Evolutionary conservation across 2,329 filamentous ascomycete genomes (phyloP), one percentile per base, ranked within the genome.

Genomic region (Xylaria sp.): DNA sequence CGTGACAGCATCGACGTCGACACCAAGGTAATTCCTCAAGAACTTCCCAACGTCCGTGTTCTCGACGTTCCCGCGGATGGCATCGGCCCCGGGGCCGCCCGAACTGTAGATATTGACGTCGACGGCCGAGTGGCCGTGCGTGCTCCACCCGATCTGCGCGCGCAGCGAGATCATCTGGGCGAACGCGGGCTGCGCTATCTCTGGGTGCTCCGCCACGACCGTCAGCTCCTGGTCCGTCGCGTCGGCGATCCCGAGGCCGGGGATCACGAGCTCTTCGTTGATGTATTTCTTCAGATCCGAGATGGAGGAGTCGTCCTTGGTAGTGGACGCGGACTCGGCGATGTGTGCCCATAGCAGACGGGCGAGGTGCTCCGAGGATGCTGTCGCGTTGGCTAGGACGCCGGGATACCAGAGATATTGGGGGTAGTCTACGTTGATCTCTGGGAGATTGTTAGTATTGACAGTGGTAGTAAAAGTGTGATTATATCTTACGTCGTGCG

Each of bases 41-140:
- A 97, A 99, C 53, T 87, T 83, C 40, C 96, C 96, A 0, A 99
- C 87, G 31, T 98, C 94, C 0, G 91, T 98, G 78, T 99, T 99
- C 83, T 99, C 96, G 63, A 97, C 90, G 79, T 98, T 98, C 7
- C 95, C 95, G 3, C 88, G 83, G 6, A 97, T 84, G 15, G 86
- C 84, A 51, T 87, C 85, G 0, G 90, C 88, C 44, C 87, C 85
- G 0, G 88, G 85, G 3, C 92, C 90, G 54, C 86, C 85, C 0
- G 92, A 94, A 61, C 92, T 91, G 82, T 98, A 99, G 73, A 99
- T 93, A 80, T 99, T 99, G 58, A 99, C 96, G 78, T 99, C 96
- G 7, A 96, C 94, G 60, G 91, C 96, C 23, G 91, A 92, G 82
- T 99, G 96, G 33, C 96, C 96, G 79, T 97, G 95, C 0, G 94